phyloP scores from a whole-genome alignment of 768 basidiomycete genomes.

The Suillus clintonianus region DNA sequence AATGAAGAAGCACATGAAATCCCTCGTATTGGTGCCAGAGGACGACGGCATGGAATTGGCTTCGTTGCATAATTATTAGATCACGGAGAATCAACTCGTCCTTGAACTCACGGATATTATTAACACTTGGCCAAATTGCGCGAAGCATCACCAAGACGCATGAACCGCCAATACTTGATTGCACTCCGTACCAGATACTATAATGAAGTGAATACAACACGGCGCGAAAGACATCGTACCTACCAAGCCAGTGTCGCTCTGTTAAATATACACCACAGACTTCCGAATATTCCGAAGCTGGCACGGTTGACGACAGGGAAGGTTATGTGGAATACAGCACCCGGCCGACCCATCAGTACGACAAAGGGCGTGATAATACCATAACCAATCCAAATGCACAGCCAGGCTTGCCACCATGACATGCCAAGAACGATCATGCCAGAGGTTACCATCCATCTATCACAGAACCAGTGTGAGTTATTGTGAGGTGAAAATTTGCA shows the following conservation, averaged over 20 bases:
- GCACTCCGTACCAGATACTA: constrained; percentile 71
- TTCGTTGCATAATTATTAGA: constrained; percentile 17
- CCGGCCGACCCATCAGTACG: constrained; percentile 68
- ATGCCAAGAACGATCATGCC: constrained; percentile 67
- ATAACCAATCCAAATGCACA: constrained; percentile 68
- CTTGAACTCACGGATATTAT: constrained; percentile 52
- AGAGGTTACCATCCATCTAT: constrained; percentile 68
- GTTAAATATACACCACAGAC: constrained; percentile 73
- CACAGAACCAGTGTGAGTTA: constrained; percentile 1
- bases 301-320: constrained; percentile 68
- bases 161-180: constrained; percentile 72
- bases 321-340: constrained; percentile 69
- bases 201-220: constrained; percentile 4
- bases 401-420: constrained; percentile 80
- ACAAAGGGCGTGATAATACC: constrained; percentile 64
- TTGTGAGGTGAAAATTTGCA: neutral
- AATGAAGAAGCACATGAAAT: constrained; percentile 77
- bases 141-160: constrained; percentile 70
- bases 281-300: constrained; percentile 71
- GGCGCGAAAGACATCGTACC: constrained; percentile 17
- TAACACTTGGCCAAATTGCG: constrained; percentile 69
- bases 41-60: constrained; percentile 65
- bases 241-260: constrained; percentile 67
- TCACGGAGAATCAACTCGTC: neutral
- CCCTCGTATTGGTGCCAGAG: constrained; percentile 65